Conservation (phyloP, 345 rosid species). For the Linum usitatissimum region DNA sequence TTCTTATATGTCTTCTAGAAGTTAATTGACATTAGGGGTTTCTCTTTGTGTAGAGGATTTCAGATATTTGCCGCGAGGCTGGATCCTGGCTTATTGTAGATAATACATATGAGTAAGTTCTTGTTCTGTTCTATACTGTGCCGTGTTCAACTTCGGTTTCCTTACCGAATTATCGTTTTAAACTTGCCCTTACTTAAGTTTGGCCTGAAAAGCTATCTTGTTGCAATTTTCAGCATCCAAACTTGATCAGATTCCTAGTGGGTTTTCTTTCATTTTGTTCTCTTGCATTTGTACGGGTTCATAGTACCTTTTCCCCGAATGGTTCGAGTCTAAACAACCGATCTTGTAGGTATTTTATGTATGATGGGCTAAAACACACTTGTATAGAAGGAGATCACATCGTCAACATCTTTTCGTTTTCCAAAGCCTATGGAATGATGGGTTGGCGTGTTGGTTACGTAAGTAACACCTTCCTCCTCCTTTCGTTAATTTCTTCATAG, state of each 20-base stretch:
- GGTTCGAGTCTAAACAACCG: conserved; percentile 3
- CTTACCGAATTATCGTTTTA: neutral
- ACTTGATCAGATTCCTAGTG: no score
- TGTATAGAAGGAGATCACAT: conserved; percentile 88
- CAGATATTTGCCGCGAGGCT: conserved; percentile 62
- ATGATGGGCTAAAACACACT: conserved; percentile 71
- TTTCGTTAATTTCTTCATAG: neutral
- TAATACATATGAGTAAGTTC: conserved; percentile 89
- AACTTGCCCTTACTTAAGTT: neutral
- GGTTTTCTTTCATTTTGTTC: no score
- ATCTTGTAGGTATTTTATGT: conserved; percentile 86
- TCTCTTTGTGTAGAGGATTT: conserved; percentile 58
- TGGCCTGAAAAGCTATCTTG: neutral
- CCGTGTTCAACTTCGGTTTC: neutral
- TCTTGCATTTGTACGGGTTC: no score
- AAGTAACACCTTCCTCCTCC: conserved; percentile 21
- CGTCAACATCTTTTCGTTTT: conserved; percentile 91
- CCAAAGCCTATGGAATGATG: conserved; percentile 99
- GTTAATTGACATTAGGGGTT: conserved; percentile 3
- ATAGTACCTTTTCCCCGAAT: neutral
- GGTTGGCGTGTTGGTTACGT: conserved; percentile 99
- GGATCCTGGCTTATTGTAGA: conserved; percentile 97
- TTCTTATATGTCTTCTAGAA: conserved; percentile 3
- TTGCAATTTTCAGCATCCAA: neutral
- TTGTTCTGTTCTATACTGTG: conserved; percentile 6